Evolutionary conservation across 495 filamentous ascomycete genomes (phyloP).

Genomic region (Penicillium angulare): DNA sequence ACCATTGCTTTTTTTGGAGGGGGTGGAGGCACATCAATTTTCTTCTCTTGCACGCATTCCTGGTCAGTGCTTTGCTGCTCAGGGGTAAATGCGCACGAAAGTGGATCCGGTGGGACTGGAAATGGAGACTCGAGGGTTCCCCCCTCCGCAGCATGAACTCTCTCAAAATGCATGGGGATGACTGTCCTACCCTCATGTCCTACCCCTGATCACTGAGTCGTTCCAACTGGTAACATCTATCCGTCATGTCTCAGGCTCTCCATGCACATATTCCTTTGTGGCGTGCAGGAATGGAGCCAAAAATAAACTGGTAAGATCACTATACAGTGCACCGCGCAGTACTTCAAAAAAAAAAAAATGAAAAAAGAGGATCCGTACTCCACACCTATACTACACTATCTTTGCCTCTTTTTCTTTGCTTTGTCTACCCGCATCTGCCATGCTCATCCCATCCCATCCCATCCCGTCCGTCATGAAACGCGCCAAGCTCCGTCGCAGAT

Average conservation of each 20-base stretch:
- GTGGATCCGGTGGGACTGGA: conserved; percentile 21
- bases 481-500: conserved; percentile 24
- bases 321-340: not conserved
- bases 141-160: conserved; percentile 14
- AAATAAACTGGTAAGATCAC: not conserved
- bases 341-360: not conserved
- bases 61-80: conserved; percentile 22
- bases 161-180: not conserved
- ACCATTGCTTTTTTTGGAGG: conserved; percentile 1
- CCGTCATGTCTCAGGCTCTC: conserved; percentile 4
- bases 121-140: conserved; percentile 17
- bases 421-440: not conserved
- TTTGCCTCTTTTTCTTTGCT: not conserved
- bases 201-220: conserved; percentile 2
- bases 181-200: conserved; percentile 3
- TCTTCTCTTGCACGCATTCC: conserved; percentile 5
- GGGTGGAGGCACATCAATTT: conserved; percentile 10
- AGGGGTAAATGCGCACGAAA: conserved; percentile 25
- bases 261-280: conserved; percentile 5
- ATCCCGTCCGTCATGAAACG: conserved; percentile 25
- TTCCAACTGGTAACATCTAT: conserved; percentile 2
- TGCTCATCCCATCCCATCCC: conserved; percentile 8
- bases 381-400: no score
- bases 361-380: no score
- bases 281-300: conserved; percentile 5